Percentiles rank a stretch among this genome's conserved stretches.
phyloP scores from a whole-genome alignment of 73 alveolate genomes.

The Symbiodinium pilosum region DNA sequence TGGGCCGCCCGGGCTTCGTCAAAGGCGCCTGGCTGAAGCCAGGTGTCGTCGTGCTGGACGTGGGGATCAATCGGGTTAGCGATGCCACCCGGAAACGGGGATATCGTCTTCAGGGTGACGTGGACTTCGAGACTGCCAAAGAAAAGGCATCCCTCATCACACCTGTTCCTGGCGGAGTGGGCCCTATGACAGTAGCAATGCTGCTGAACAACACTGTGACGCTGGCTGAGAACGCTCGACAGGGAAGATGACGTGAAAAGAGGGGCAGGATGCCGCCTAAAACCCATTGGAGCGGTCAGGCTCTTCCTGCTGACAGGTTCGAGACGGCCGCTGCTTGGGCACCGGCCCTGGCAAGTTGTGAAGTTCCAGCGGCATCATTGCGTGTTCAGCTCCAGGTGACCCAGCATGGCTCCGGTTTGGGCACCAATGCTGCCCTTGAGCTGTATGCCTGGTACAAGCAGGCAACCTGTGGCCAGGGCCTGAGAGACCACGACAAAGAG shows the following conservation, averaged over 20 bases:
- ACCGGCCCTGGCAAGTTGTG: background rate
- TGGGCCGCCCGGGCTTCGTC: slow-evolving; percentile 95
- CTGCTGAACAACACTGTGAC: slow-evolving; percentile 96
- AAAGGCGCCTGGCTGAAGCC: slow-evolving; percentile 40
- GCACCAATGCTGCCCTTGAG: slow-evolving; percentile 48
- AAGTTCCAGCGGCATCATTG: too few species aligned
- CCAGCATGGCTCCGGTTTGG: slow-evolving; percentile 34
- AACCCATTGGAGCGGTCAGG: too few species aligned
- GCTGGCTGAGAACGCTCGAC: slow-evolving; percentile 2
- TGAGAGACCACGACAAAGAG: background rate
- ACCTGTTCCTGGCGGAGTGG: slow-evolving; percentile 98
- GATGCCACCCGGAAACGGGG: slow-evolving; percentile 48
- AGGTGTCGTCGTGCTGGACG: slow-evolving; percentile 97
- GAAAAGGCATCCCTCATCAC: slow-evolving; percentile 95
- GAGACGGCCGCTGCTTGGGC: slow-evolving; percentile 1
- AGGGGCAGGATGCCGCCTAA: too few species aligned
- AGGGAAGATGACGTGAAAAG: background rate
- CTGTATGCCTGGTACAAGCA: slow-evolving; percentile 88
- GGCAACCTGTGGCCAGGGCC: slow-evolving; percentile 61
- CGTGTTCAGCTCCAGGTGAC: slow-evolving; percentile 28
- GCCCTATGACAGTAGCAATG: slow-evolving; percentile 98
- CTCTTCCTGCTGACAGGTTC: background rate
- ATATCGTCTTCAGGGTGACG: slow-evolving; percentile 95
- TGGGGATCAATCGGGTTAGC: slow-evolving; percentile 96
- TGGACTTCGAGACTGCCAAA: slow-evolving; percentile 35